Evolutionary conservation across 1,284 basidiomycete genomes (phyloP).

Genomic region (Fistulina hepatica): DNA sequence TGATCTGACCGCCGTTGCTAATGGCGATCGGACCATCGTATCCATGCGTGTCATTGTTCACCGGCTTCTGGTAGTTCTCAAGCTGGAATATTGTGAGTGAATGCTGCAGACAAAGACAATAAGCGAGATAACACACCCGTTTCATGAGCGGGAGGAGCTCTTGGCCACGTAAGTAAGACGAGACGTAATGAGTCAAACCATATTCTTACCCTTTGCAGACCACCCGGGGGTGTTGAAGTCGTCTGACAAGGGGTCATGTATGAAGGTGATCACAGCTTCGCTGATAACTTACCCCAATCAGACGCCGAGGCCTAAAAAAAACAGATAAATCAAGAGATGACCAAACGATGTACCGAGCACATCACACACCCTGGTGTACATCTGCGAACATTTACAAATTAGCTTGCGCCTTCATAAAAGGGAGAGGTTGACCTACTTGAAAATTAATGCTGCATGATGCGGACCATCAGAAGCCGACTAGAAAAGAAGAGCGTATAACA

Average conservation of each 20-base stretch:
- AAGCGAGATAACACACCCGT: conserved; percentile 27
- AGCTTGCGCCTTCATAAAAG: no score
- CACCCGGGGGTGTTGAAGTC: conserved; percentile 66
- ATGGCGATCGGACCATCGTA: conserved; percentile 61
- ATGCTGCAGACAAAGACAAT: conserved; percentile 3
- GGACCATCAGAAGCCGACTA: conserved; percentile 5
- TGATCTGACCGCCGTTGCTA: conserved; percentile 24
- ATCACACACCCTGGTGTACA: conserved; percentile 50
- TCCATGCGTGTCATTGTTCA: conserved; percentile 21
- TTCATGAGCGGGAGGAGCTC: conserved; percentile 66
- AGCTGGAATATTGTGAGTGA: conserved; percentile 26
- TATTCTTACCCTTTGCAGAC: conserved; percentile 42
- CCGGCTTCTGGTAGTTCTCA: conserved; percentile 68
- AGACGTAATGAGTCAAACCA: conserved; percentile 4
- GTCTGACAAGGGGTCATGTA: conserved; percentile 28
- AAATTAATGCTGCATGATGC: conserved; percentile 49
- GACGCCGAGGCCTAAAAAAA: conserved; percentile 45
- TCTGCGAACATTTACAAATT: conserved; percentile 24
- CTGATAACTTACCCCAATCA: conserved; percentile 46
- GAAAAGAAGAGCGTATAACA: conserved; percentile 1
- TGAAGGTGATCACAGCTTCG: background rate
- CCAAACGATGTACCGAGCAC: background rate
- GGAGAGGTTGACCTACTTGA: conserved; percentile 30
- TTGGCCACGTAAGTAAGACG: conserved; percentile 15
- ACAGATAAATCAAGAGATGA: conserved; percentile 3